phyloP scores from a whole-genome alignment of 768 basidiomycete genomes.

The Boletus pseudo-olivaceus region DNA sequence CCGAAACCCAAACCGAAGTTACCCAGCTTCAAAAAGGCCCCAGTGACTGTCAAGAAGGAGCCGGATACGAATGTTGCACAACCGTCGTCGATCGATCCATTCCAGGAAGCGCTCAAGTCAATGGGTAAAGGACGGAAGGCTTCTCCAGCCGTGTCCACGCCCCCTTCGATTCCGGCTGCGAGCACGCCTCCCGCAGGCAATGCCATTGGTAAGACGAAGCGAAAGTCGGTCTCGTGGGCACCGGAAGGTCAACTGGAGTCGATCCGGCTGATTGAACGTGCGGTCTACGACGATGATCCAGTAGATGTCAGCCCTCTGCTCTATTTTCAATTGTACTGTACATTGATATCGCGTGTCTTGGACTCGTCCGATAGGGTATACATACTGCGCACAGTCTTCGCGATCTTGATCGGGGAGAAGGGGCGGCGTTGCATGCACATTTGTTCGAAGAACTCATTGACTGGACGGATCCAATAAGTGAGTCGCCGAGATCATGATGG shows the following conservation, averaged over 20 bases:
- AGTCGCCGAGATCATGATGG: constrained; percentile 34
- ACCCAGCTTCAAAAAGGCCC: constrained; percentile 83
- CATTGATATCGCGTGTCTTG: constrained; percentile 46
- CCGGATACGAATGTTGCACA: constrained; percentile 61
- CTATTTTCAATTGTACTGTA: constrained; percentile 42
- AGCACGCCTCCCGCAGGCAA: constrained; percentile 35
- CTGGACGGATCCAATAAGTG: constrained; percentile 81
- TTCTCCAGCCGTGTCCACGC: constrained; percentile 59
- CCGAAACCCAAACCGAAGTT: constrained; percentile 82
- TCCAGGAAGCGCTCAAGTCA: constrained; percentile 76
- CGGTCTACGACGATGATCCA: constrained; percentile 86
- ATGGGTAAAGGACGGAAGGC: constrained; percentile 63
- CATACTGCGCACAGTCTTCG: constrained; percentile 70
- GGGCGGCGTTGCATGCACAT: constrained; percentile 78
- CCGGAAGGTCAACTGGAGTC: constrained; percentile 69
- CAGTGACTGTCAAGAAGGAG: constrained; percentile 48
- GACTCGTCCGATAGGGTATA: constrained; percentile 56
- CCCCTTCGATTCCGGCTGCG: constrained; percentile 39
- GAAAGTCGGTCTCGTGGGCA: constrained; percentile 78
- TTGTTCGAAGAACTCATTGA: constrained; percentile 84
- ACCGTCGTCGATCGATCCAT: constrained; percentile 75
- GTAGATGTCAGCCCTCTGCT: constrained; percentile 70
- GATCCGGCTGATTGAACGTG: constrained; percentile 77
- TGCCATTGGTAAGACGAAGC: constrained; percentile 53
- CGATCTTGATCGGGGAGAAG: constrained; percentile 85